phyloP scores from a whole-genome alignment of 2,329 filamentous ascomycete genomes.

The Phialocephala subalpina region DNA sequence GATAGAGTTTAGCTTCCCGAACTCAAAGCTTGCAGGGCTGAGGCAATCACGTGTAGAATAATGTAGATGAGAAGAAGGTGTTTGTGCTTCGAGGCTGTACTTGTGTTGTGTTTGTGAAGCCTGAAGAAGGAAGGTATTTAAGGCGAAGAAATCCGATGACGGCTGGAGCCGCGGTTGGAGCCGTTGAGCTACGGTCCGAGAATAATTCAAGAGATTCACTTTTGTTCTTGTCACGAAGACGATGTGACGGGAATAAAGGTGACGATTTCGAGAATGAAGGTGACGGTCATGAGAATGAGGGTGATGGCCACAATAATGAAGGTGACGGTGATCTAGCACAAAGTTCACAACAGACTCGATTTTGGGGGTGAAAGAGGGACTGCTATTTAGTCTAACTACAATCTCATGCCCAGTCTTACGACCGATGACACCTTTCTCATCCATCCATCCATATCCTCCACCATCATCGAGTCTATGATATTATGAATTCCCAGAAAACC shows the following conservation, averaged over 20 bases:
- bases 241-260: too few species aligned
- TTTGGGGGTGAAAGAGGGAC: constrained; percentile 40
- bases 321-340: not conserved
- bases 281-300: not conserved
- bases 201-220: too few species aligned
- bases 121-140: not conserved
- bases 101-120: not conserved
- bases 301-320: not conserved
- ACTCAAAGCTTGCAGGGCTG: not conserved
- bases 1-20: not conserved
- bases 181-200: too few species aligned
- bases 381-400: constrained; percentile 47
- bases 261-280: too few species aligned
- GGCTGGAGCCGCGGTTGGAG: too few species aligned
- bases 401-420: constrained; percentile 38
- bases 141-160: too few species aligned
- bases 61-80: not conserved
- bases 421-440: constrained; percentile 31
- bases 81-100: not conserved
- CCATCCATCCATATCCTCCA: constrained; percentile 37
- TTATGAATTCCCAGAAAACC: constrained; percentile 32
- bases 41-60: not conserved
- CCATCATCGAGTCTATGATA: constrained; percentile 39
- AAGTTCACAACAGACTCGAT: not conserved
- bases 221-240: too few species aligned